Evolutionary conservation across 345 rosid species (phyloP).

Genomic region (Fremontodendron californicum): DNA sequence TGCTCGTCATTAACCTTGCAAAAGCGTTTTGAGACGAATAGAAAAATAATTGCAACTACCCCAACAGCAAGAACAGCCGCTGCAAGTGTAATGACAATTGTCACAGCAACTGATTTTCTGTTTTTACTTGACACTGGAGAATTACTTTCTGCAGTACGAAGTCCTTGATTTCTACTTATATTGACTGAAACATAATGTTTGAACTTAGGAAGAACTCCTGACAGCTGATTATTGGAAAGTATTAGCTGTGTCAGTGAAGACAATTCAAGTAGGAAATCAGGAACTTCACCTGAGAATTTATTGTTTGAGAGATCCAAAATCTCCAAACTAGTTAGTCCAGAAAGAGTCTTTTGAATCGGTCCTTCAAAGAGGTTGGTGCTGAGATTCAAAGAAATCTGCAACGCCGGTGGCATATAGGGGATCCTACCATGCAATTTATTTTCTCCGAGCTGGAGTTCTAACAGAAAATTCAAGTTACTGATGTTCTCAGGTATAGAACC

Average conservation of each 20-base stretch:
- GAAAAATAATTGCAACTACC: conserved; percentile 21
- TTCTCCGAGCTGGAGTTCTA: conserved; percentile 62
- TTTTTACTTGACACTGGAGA: not conserved
- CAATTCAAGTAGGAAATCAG: conserved; percentile 22
- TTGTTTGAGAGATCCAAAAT: conserved; percentile 72
- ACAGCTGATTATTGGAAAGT: conserved; percentile 56
- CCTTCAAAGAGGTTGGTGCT: conserved; percentile 60
- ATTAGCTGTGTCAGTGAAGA: conserved; percentile 40
- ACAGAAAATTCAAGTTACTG: conserved; percentile 22
- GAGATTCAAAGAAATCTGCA: conserved; percentile 73
- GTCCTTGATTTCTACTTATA: conserved; percentile 38
- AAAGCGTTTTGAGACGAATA: conserved; percentile 37
- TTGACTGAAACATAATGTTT: conserved; percentile 9
- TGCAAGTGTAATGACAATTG: conserved; percentile 34
- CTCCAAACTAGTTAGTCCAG: conserved; percentile 39
- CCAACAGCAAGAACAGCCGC: conserved; percentile 30
- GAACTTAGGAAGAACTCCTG: conserved; percentile 43
- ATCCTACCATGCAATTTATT: conserved; percentile 52
- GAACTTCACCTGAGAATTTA: conserved; percentile 48
- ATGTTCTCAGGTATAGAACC: conserved; percentile 54
- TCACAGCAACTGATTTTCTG: conserved; percentile 29
- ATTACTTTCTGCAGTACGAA: conserved; percentile 6
- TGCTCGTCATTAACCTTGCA: conserved; percentile 39
- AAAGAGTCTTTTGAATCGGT: conserved; percentile 33
- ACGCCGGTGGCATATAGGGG: conserved; percentile 46